Base-by-base conservation (phyloP, 2,329 filamentous ascomycete species). In the Nigrospora osmanthi region DNA sequence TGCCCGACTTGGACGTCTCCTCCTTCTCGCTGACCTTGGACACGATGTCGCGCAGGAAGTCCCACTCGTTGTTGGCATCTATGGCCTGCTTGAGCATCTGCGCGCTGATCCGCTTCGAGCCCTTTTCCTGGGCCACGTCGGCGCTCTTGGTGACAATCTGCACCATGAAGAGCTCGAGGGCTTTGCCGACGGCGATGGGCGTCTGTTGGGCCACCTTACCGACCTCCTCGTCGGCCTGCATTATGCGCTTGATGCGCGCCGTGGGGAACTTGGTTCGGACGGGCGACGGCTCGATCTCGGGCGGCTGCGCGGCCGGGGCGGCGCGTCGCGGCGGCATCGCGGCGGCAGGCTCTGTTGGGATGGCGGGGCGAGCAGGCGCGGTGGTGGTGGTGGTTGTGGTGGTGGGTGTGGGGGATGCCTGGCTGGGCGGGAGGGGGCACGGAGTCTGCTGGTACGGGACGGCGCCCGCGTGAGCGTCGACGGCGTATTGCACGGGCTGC, bases 141-240 rank as follows among this genome's bases (percentile, higher is more conserved):
- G 93, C 89, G 46, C 90, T 89, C 62, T 90, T 91, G 28, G 83
- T 83, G 49, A 97, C 91, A 46, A 98, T 76, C 36, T 88, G 84
- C 51, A 97, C 89, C 93, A 98, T 98, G 63, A 98, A 98, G 10
- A 98, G 76, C 68, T 98, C 93, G 7, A 98, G 76, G 14, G 93
- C 93, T 71, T 96, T 96, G 54, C 88, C 88, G 38, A 97, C 91
- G 23, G 91, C 93, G 46, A 95, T 94, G 14, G 91, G 91, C 1
- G 93, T 96, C 49, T 97, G 93, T 66, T 98, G 93, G 4, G 93
- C 90, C 11, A 98, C 93, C 69, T 98, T 98, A 50, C 93, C 93
- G 0, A 98, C 90, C 63, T 98, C 93, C 61, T 98, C 93, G 60
- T 98, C 93, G 11, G 91, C 91, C 68, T 98, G 93, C 93, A 98